phyloP scores from a whole-genome alignment of 306 rosid species.

The Dicorynia guianensis region DNA sequence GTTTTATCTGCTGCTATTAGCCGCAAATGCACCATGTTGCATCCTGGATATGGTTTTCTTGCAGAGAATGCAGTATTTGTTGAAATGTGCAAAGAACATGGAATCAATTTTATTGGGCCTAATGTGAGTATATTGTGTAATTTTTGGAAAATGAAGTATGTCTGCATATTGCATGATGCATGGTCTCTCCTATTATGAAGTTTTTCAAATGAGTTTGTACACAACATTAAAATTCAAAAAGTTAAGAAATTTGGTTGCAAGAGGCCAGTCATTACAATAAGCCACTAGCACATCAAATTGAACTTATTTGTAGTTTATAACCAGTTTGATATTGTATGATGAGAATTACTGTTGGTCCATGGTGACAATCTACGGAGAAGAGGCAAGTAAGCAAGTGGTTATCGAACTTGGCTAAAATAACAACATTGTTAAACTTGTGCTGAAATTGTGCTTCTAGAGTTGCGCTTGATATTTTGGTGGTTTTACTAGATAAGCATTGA shows the following conservation, averaged over 20 bases:
- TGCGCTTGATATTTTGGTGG: conserved; percentile 20
- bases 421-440: not conserved
- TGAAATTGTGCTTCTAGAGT: conserved; percentile 22
- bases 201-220: conserved; percentile 19
- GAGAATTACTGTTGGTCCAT: not conserved
- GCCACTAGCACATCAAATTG: conserved; percentile 2
- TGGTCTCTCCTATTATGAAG: conserved; percentile 21
- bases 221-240: not conserved
- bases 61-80: conserved; percentile 96
- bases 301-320: conserved; percentile 7
- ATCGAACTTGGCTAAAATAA: conserved; percentile 1
- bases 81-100: conserved; percentile 91
- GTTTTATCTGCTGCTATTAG: conserved; percentile 89
- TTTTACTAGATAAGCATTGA: conserved; percentile 21
- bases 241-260: not conserved
- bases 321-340: conserved; percentile 7
- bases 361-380: conserved; percentile 1
- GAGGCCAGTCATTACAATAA: not conserved
- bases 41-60: conserved; percentile 99
- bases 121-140: conserved; percentile 58
- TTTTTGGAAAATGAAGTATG: not conserved
- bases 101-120: conserved; percentile 97
- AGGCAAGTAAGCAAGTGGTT: conserved; percentile 9
- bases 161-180: conserved; percentile 20
- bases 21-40: conserved; percentile 85